Evolutionary conservation across 2,329 filamentous ascomycete genomes (phyloP), one percentile per base, ranked within the genome.

Genomic region (Ceratocystis lukuohia): DNA sequence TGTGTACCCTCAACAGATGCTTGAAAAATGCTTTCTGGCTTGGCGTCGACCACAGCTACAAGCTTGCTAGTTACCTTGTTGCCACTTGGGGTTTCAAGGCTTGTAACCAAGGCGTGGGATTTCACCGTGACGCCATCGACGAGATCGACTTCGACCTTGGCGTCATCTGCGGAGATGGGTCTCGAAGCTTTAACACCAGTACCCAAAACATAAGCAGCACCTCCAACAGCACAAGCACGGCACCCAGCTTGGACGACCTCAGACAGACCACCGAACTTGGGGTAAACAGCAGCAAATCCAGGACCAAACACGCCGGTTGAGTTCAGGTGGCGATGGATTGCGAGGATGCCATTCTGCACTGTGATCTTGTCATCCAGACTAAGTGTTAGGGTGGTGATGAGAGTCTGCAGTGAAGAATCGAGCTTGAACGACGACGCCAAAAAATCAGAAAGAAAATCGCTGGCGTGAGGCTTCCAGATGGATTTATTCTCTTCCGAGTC

Each of bases 231-330:
- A 69, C 87, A 86, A 48, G 93, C 91, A 70, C 93, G 88, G 74
- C 94, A 97, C 3, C 87, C 89, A 28, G 96, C 91, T 78, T 99
- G 93, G 37, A 89, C 85, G 68, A 97, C 85, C 76, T 99, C 93
- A 41, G 91, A 88, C 61, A 88, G 80, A 33, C 93, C 91, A 61
- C 93, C 93, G 87, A 91, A 99, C 79, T 96, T 96, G 25, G 92
- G 88, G 70, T 96, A 84, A 12, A 99, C 85, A 61, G 91, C 89
- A 64, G 89, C 89, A 73, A 97, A 97, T 8, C 93, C 91, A 61
- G 88, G 83, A 0, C 93, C 93, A 71, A 96, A 93, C 3, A 89
- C 78, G 6, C 93, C 92, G 75, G 95, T 92, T 0, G 93, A 96
- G 15, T 84, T 83, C 63, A 97, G 78, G 75, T 99, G 92, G 57